Conservation (phyloP, 495 filamentous ascomycete genomes). For the Penicillium tannophilum region DNA sequence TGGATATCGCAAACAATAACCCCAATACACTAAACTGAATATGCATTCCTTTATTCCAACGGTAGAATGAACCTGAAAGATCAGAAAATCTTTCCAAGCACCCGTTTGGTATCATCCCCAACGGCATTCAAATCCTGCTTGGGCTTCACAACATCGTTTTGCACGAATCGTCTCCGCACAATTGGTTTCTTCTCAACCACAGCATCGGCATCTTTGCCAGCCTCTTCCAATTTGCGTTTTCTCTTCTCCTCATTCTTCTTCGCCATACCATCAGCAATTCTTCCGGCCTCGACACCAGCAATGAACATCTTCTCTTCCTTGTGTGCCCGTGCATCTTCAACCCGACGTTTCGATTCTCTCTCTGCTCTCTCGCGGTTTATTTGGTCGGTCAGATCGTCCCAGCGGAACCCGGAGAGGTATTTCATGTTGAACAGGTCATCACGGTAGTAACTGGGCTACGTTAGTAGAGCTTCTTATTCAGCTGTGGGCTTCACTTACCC, state of each 20-base stretch:
- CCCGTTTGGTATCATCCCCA: constrained; percentile 70
- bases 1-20: neutral
- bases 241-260: constrained; percentile 64
- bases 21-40: neutral
- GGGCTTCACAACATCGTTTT: constrained; percentile 60
- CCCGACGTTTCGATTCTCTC: constrained; percentile 73
- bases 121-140: constrained; percentile 43
- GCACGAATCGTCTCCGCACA: constrained; percentile 69
- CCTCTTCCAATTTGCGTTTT: constrained; percentile 36
- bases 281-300: constrained; percentile 78
- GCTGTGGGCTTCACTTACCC: constrained; percentile 52
- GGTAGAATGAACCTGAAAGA: neutral
- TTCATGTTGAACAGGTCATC: constrained; percentile 91
- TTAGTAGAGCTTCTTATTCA: neutral
- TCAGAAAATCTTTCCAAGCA: constrained; percentile 79
- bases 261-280: constrained; percentile 71
- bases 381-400: constrained; percentile 1
- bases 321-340: constrained; percentile 75
- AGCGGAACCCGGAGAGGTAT: constrained; percentile 68
- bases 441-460: constrained; percentile 65
- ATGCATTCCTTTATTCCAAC: neutral
- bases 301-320: constrained; percentile 85
- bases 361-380: constrained; percentile 75
- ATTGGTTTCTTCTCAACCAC: constrained; percentile 27
- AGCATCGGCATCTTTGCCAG: constrained; percentile 18